A percentile compares a stretch with the other conserved stretches of the same genome.
Evolutionary conservation across 1,284 basidiomycete species (phyloP).

Genomic region (Apiotrichum sp.): DNA sequence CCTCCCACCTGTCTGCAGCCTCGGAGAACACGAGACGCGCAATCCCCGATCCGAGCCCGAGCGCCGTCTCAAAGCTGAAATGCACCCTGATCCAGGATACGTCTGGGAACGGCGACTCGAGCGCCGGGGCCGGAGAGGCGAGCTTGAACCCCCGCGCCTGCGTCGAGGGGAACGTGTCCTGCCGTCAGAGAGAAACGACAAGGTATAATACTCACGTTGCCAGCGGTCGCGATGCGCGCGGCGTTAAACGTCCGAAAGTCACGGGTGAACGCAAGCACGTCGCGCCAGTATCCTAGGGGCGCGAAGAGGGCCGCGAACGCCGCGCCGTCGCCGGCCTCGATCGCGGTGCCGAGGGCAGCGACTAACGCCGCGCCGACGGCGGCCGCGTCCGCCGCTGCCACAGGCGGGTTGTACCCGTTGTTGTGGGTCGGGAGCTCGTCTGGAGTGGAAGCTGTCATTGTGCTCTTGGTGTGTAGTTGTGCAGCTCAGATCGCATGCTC

Average conservation of each 20-base stretch:
- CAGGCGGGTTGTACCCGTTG: not conserved
- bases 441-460: not conserved
- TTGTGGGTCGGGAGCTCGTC: not conserved
- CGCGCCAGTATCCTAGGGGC: conserved; percentile 13
- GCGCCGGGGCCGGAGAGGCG: conserved; percentile 38
- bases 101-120: conserved; percentile 54
- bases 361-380: no score
- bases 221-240: conserved; percentile 27
- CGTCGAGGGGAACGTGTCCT: conserved; percentile 43
- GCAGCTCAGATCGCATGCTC: no score
- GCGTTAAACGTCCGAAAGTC: conserved; percentile 30
- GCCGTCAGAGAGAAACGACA: no score
- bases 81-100: conserved; percentile 56
- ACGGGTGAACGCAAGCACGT: conserved; percentile 28
- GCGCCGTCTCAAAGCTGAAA: conserved; percentile 57
- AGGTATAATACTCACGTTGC: conserved; percentile 11
- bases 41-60: conserved; percentile 53
- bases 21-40: conserved; percentile 54
- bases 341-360: not conserved
- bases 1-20: conserved; percentile 54
- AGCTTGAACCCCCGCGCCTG: conserved; percentile 49
- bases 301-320: conserved; percentile 4
- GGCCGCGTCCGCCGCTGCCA: no score
- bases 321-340: not conserved
- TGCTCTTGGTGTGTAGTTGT: no score